Evolutionary conservation across 2,329 filamentous ascomycete species (phyloP).

Genomic region (Exserohilum rostratum): DNA sequence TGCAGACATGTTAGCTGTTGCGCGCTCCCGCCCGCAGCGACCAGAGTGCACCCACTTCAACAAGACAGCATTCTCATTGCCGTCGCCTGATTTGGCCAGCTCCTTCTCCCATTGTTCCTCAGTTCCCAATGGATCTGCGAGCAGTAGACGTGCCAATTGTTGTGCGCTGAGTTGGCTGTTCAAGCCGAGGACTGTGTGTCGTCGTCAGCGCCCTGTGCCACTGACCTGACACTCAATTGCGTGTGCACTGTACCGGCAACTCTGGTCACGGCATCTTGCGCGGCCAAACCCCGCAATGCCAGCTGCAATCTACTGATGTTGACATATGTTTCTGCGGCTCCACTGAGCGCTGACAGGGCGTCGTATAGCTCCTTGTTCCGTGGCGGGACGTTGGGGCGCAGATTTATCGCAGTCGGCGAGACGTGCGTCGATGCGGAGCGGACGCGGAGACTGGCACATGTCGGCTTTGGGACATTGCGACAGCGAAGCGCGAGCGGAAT

Average conservation of each 20-base stretch:
- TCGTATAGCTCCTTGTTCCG: conserved; percentile 63
- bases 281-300: conserved; percentile 68
- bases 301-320: conserved; percentile 75
- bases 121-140: conserved; percentile 54
- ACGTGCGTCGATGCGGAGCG: conserved; percentile 52
- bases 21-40: not conserved
- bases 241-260: conserved; percentile 57
- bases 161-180: conserved; percentile 62
- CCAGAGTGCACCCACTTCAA: conserved; percentile 44
- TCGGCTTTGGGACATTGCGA: conserved; percentile 31
- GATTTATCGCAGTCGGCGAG: conserved; percentile 61
- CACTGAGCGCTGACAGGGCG: conserved; percentile 66
- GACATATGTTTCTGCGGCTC: conserved; percentile 65
- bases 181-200: conserved; percentile 55
- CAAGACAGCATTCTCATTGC: conserved; percentile 49
- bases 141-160: conserved; percentile 67
- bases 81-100: conserved; percentile 39
- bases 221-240: not conserved
- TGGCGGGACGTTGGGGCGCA: conserved; percentile 59
- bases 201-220: conserved; percentile 21
- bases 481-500: conserved; percentile 30
- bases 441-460: conserved; percentile 24
- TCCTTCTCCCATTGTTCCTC: conserved; percentile 53
- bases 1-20: conserved; percentile 20
- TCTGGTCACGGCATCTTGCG: conserved; percentile 59